Evolutionary conservation across 2,329 filamentous ascomycete species (phyloP).

Genomic region (Fusarium humuli): DNA sequence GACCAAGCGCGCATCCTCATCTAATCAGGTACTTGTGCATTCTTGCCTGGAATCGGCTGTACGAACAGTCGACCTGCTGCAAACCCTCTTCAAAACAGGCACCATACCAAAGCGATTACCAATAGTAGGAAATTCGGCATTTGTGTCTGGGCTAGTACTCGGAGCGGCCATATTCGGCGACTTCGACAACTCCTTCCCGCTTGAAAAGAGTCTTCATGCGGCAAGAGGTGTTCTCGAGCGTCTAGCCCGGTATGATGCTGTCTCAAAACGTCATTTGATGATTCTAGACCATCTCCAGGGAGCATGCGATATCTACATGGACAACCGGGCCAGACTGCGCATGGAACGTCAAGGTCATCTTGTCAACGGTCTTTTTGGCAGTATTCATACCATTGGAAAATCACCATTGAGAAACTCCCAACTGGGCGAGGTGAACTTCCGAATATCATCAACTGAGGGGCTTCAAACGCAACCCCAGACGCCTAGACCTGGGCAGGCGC

Average conservation of each 20-base stretch:
- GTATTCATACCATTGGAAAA: slow-evolving; percentile 39
- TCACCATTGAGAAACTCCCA: slow-evolving; percentile 3
- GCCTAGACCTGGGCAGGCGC: background rate
- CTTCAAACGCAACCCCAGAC: slow-evolving; percentile 8
- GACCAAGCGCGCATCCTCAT: slow-evolving; percentile 6
- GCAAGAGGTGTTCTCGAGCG: slow-evolving; percentile 42
- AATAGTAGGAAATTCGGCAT: slow-evolving; percentile 59
- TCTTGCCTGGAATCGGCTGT: slow-evolving; percentile 53
- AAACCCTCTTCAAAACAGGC: slow-evolving; percentile 49
- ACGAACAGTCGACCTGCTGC: slow-evolving; percentile 53
- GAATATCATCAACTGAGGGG: background rate
- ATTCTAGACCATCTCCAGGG: slow-evolving; percentile 43
- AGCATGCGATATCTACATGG: slow-evolving; percentile 42
- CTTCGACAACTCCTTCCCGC: slow-evolving; percentile 52
- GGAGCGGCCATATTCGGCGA: slow-evolving; percentile 60
- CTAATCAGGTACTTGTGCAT: slow-evolving; percentile 47
- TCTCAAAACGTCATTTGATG: slow-evolving; percentile 40
- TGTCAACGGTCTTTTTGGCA: slow-evolving; percentile 42
- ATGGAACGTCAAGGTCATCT: slow-evolving; percentile 43
- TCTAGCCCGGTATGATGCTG: slow-evolving; percentile 37
- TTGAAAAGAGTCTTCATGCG: slow-evolving; percentile 43
- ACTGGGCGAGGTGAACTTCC: background rate
- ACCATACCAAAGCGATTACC: slow-evolving; percentile 57
- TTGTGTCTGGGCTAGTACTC: slow-evolving; percentile 58
- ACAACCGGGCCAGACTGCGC: slow-evolving; percentile 35